Evolutionary conservation across 2,329 filamentous ascomycete genomes (phyloP).

Genomic region (Penicillium sp.): DNA sequence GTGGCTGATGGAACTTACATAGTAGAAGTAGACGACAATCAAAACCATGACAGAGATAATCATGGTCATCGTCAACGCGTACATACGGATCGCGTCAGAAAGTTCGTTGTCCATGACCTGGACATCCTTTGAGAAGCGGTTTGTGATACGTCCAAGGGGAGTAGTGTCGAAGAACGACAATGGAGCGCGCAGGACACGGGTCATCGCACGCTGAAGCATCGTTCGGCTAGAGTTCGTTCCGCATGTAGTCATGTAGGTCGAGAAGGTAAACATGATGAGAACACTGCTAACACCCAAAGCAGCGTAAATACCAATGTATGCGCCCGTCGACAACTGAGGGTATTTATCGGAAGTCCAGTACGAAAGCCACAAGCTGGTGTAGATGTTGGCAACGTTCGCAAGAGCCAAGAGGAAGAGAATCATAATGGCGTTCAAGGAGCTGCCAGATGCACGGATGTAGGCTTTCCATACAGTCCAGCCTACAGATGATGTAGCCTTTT

Average conservation of each 20-base stretch:
- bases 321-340: constrained; percentile 58
- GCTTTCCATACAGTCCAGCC: constrained; percentile 76
- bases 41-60: constrained; percentile 81
- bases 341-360: constrained; percentile 88
- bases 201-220: constrained; percentile 79
- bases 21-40: constrained; percentile 94
- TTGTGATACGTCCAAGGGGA: constrained; percentile 90
- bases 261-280: constrained; percentile 76
- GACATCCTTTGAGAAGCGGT: constrained; percentile 92
- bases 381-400: constrained; percentile 81
- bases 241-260: constrained; percentile 72
- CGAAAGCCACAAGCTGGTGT: constrained; percentile 87
- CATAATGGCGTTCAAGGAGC: constrained; percentile 62
- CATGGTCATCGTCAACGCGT: constrained; percentile 79
- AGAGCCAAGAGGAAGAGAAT: constrained; percentile 66
- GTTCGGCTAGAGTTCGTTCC: constrained; percentile 79
- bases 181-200: constrained; percentile 66
- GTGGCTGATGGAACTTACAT: constrained; percentile 40
- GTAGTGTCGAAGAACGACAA: constrained; percentile 98
- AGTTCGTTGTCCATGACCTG: constrained; percentile 95
- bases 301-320: constrained; percentile 71
- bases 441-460: constrained; percentile 72
- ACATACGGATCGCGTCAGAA: constrained; percentile 88
- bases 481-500: constrained; percentile 70
- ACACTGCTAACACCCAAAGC: constrained; percentile 71